A percentile compares a stretch with the other conserved stretches of the same genome.
phyloP scores from a whole-genome alignment of 1,284 basidiomycete species.

The Hymenochaete sp. region DNA sequence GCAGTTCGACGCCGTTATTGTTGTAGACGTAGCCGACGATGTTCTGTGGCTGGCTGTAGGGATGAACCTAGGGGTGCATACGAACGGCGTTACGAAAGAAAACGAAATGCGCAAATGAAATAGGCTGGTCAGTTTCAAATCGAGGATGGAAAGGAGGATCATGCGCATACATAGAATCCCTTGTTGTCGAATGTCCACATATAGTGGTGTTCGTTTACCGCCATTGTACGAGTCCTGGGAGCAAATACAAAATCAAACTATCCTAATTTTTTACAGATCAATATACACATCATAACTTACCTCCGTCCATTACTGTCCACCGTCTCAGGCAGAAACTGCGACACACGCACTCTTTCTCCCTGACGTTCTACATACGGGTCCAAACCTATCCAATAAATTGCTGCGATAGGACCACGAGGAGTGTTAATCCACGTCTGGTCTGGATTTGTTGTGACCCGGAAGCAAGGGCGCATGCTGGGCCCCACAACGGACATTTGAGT shows the following conservation, averaged over 20 bases:
- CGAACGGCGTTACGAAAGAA: too few species aligned
- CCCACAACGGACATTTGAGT: constrained; percentile 7
- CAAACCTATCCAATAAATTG: constrained; percentile 6
- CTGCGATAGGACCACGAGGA: constrained; percentile 3
- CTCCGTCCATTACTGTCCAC: constrained; percentile 5
- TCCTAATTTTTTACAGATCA: not conserved
- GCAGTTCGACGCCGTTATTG: constrained; percentile 11
- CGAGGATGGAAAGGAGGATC: not conserved
- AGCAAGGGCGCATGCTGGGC: constrained; percentile 7
- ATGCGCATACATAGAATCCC: constrained; percentile 9
- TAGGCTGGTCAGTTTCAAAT: not conserved
- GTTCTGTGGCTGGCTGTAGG: not conserved
- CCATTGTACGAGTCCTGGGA: constrained; percentile 4
- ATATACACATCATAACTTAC: not conserved
- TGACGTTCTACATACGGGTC: constrained; percentile 6
- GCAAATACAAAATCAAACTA: not conserved
- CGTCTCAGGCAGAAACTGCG: constrained; percentile 12
- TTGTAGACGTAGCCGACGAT: constrained; percentile 11
- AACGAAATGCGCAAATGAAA: too few species aligned
- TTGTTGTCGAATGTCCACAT: constrained; percentile 13
- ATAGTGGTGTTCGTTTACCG: constrained; percentile 1
- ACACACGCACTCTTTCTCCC: not conserved
- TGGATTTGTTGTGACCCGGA: constrained; percentile 5
- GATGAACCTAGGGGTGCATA: constrained; percentile 7
- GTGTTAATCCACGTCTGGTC: constrained; percentile 4